Conservation (phyloP, 2,329 filamentous ascomycete genomes). For the Neophaeococcomyces mojaviensis region DNA sequence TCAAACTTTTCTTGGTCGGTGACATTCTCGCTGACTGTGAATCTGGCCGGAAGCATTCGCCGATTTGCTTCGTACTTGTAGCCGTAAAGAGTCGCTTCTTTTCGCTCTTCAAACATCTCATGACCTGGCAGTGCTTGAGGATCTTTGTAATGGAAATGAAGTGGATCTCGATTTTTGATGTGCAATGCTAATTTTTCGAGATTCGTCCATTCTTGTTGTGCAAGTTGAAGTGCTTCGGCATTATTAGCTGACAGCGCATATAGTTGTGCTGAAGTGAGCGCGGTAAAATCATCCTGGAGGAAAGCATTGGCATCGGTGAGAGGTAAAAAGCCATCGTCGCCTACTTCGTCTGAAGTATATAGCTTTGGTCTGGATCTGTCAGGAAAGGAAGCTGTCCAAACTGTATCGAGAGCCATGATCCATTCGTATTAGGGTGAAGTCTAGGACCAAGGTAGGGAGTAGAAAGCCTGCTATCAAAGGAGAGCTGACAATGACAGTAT, state of each 20-base stretch:
- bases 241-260: slow-evolving; percentile 50
- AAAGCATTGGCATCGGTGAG: slow-evolving; percentile 19
- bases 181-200: slow-evolving; percentile 43
- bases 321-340: slow-evolving; percentile 20
- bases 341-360: slow-evolving; percentile 16
- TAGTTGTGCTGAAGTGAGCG: slow-evolving; percentile 29
- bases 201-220: slow-evolving; percentile 53
- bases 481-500: no score
- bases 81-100: slow-evolving; percentile 54
- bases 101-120: slow-evolving; percentile 51
- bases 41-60: slow-evolving; percentile 16
- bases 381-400: slow-evolving; percentile 20
- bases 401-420: slow-evolving; percentile 3
- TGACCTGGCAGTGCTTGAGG: slow-evolving; percentile 36
- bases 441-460: background rate
- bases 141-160: slow-evolving; percentile 44
- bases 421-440: background rate
- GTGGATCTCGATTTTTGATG: slow-evolving; percentile 41
- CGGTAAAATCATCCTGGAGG: slow-evolving; percentile 12
- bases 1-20: slow-evolving; percentile 27
- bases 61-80: slow-evolving; percentile 49
- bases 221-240: slow-evolving; percentile 43
- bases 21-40: slow-evolving; percentile 16
- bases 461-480: background rate
- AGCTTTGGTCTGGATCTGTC: slow-evolving; percentile 16